Evolutionary conservation across 495 filamentous ascomycete genomes (phyloP).

Genomic region (Glonium stellatum): DNA sequence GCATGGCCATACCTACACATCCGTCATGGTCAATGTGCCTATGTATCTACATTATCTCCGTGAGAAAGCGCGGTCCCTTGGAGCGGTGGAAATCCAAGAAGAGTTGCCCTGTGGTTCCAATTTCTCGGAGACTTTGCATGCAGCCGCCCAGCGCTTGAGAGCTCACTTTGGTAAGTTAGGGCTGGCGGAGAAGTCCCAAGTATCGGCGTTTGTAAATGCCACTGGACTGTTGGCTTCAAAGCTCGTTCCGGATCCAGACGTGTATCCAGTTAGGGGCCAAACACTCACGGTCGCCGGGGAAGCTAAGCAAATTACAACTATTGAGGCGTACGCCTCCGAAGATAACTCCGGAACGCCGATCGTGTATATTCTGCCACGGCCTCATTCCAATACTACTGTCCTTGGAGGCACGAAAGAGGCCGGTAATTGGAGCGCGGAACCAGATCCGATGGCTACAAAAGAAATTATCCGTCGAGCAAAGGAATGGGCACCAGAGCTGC

Average conservation of each 20-base stretch:
- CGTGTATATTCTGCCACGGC: conserved; percentile 35
- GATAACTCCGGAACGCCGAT: conserved; percentile 4
- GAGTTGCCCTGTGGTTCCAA: conserved; percentile 1
- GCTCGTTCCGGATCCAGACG: conserved; percentile 26
- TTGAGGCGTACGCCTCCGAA: background rate
- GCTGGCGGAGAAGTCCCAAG: background rate
- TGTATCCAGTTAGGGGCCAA: conserved; percentile 35
- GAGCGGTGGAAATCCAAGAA: background rate
- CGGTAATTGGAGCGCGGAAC: conserved; percentile 33
- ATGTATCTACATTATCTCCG: conserved; percentile 12
- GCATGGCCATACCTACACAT: conserved; percentile 1
- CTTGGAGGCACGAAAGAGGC: conserved; percentile 37
- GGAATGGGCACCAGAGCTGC: conserved; percentile 35
- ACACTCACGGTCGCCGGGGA: conserved; percentile 32
- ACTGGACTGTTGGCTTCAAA: conserved; percentile 31
- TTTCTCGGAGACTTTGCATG: conserved; percentile 11
- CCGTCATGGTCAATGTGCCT: conserved; percentile 7
- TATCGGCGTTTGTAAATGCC: conserved; percentile 31
- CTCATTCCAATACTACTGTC: conserved; percentile 33
- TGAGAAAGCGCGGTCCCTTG: conserved; percentile 4
- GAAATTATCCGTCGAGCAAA: conserved; percentile 33
- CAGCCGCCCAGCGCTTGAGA: conserved; percentile 12
- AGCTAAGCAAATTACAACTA: background rate
- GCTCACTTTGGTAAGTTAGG: conserved; percentile 8
- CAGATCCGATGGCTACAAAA: conserved; percentile 32